Conservation (phyloP, 2,329 filamentous ascomycete genomes). For the Rhynchosporium agropyri region DNA sequence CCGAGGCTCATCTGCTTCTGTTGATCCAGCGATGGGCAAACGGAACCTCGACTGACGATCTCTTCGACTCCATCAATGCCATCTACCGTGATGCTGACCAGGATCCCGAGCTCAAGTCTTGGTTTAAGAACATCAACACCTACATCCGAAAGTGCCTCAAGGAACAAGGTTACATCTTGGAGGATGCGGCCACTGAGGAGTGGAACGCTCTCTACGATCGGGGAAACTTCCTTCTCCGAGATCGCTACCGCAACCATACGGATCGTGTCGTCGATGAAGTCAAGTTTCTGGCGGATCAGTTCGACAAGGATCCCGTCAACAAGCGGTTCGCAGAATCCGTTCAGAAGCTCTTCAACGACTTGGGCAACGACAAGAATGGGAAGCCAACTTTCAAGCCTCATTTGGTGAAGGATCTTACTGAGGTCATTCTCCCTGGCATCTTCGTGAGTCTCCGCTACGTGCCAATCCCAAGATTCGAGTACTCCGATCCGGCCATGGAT, state of each 20-base stretch:
- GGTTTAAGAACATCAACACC: constrained; percentile 79
- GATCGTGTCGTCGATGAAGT: constrained; percentile 85
- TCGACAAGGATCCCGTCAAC: constrained; percentile 87
- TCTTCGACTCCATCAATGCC: constrained; percentile 81
- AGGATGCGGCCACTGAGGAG: constrained; percentile 75
- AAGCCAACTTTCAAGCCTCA: constrained; percentile 92
- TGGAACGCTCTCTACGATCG: constrained; percentile 86
- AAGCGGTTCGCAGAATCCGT: constrained; percentile 74
- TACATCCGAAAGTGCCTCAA: constrained; percentile 84
- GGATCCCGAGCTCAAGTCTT: constrained; percentile 83
- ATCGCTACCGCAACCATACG: constrained; percentile 85
- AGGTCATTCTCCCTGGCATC: constrained; percentile 80
- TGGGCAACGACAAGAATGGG: constrained; percentile 85
- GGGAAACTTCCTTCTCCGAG: constrained; percentile 82
- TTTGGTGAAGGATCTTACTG: constrained; percentile 82
- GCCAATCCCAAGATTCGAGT: constrained; percentile 92
- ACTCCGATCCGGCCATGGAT: constrained; percentile 81
- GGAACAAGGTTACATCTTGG: constrained; percentile 88
- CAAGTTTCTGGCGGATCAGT: constrained; percentile 87
- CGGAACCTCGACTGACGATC: constrained; percentile 82
- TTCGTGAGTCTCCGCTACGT: constrained; percentile 89
- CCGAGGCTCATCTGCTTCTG: constrained; percentile 74
- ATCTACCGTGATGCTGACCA: constrained; percentile 86
- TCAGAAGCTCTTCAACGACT: constrained; percentile 83
- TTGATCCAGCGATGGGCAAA: constrained; percentile 96